phyloP scores from a whole-genome alignment of 345 rosid genomes.

The Pugionium dolabratum region DNA sequence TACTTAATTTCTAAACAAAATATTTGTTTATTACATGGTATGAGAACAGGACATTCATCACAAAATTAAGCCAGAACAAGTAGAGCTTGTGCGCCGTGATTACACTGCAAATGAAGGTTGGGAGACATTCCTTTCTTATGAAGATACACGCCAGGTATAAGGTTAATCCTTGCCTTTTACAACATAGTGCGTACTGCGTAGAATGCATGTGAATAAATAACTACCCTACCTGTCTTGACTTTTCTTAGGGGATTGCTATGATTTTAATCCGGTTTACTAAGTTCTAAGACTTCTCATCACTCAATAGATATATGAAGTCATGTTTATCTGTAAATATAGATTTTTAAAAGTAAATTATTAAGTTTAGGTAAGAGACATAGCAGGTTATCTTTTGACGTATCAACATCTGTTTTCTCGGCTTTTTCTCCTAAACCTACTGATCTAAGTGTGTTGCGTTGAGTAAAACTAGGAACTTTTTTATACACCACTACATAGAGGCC shows the following conservation, averaged over 20 bases:
- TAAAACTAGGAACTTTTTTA: no score
- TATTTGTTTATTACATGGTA: slow-evolving; percentile 23
- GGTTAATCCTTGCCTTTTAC: neutral
- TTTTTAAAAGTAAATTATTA: slow-evolving; percentile 11
- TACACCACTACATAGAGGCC: no score
- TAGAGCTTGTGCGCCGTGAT: slow-evolving; percentile 98
- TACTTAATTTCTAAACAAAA: neutral
- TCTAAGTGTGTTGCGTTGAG: no score
- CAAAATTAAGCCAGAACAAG: slow-evolving; percentile 94
- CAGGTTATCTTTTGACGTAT: neutral
- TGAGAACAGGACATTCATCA: slow-evolving; percentile 85
- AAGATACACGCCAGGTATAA: slow-evolving; percentile 90
- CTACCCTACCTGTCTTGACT: neutral
- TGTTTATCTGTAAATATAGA: slow-evolving; percentile 13
- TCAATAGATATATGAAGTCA: slow-evolving; percentile 1
- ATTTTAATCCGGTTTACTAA: neutral
- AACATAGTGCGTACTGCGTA: no score
- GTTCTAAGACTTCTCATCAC: neutral
- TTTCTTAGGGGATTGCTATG: slow-evolving; percentile 2
- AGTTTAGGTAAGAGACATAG: neutral
- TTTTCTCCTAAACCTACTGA: neutral
- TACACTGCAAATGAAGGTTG: slow-evolving; percentile 97
- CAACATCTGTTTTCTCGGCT: slow-evolving; percentile 5
- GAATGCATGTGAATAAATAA: neutral
- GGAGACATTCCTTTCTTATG: slow-evolving; percentile 97